phyloP scores from a whole-genome alignment of 2,329 filamentous ascomycete species.

The Colletotrichum sp. region DNA sequence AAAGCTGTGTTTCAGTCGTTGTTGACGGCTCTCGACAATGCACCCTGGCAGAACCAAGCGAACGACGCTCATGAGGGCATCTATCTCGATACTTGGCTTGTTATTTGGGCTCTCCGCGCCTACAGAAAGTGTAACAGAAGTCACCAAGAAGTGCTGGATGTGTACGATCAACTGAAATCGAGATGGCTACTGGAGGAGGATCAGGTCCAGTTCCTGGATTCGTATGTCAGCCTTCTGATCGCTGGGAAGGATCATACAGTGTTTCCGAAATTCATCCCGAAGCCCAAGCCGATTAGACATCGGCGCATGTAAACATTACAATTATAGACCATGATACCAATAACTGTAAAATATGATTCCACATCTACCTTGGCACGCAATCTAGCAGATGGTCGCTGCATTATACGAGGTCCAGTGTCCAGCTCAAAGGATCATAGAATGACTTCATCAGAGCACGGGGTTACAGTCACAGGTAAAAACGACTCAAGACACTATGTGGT shows the following conservation, averaged over 20 bases:
- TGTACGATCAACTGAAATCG: slow-evolving; percentile 54
- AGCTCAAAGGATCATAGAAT: neutral
- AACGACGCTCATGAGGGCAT: slow-evolving; percentile 41
- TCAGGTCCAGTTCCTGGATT: slow-evolving; percentile 50
- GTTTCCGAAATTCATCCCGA: neutral
- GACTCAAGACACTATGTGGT: neutral
- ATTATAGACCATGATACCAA: slow-evolving; percentile 18
- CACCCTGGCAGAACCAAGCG: slow-evolving; percentile 1
- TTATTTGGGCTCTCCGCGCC: slow-evolving; percentile 64
- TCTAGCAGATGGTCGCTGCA: neutral
- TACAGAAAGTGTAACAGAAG: slow-evolving; percentile 63
- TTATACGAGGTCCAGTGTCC: neutral
- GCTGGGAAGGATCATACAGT: slow-evolving; percentile 27
- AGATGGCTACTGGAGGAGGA: slow-evolving; percentile 50
- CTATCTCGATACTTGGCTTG: slow-evolving; percentile 64
- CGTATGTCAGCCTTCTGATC: slow-evolving; percentile 47
- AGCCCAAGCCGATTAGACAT: neutral
- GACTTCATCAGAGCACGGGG: neutral
- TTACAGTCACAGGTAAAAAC: neutral
- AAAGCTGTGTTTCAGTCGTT: slow-evolving; percentile 71
- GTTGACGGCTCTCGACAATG: slow-evolving; percentile 55
- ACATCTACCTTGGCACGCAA: neutral
- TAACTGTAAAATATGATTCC: neutral
- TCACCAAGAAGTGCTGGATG: slow-evolving; percentile 52
- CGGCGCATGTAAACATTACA: neutral